Conservation (phyloP, 306 rosid species). For the Inga oerstediana region DNA sequence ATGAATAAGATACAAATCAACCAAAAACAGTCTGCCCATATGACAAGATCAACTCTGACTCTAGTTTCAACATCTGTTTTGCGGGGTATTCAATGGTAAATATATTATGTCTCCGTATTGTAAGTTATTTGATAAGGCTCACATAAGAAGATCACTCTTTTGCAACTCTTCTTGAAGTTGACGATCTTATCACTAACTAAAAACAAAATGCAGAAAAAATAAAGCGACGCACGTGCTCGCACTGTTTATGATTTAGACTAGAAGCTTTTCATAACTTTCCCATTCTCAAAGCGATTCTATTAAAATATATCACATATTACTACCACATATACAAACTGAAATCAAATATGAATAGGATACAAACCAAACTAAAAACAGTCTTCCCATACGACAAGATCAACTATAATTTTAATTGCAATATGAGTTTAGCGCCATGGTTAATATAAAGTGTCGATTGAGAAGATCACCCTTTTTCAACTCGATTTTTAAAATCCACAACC, state of each 20-base stretch:
- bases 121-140: neutral
- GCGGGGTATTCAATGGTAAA: neutral
- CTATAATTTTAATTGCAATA: slow-evolving; percentile 3
- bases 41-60: neutral
- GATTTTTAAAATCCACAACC: slow-evolving; percentile 2
- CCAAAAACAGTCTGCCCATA: neutral
- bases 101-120: neutral
- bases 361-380: slow-evolving; percentile 5
- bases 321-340: neutral
- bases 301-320: neutral
- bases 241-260: neutral
- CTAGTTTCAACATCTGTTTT: slow-evolving; percentile 2
- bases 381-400: neutral
- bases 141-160: neutral
- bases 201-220: neutral
- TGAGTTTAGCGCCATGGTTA: neutral
- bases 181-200: slow-evolving; percentile 8
- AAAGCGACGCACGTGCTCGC: neutral
- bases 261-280: neutral
- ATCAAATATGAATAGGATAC: neutral
- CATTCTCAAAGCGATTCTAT: neutral
- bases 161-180: neutral
- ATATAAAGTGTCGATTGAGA: neutral
- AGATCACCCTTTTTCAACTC: neutral
- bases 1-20: slow-evolving; percentile 5